These are phyloP conservation scores for Podila minutissima DNA, from an alignment of 192 early-diverging fungal species.

Conservation along the genomic window DNA sequence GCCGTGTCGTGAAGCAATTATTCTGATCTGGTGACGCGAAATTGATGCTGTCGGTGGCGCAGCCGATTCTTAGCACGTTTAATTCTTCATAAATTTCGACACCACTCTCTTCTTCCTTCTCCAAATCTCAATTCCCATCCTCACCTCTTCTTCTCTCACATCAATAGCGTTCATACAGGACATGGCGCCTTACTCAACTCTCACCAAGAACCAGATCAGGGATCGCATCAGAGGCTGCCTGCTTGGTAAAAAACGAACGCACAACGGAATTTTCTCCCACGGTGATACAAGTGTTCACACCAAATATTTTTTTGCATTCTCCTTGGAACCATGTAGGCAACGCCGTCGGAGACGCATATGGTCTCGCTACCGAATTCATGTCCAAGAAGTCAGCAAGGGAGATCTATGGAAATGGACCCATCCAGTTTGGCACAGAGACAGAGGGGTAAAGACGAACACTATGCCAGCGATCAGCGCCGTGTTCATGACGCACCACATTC, in stretches of 20 bases:
- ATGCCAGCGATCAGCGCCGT: too few species aligned
- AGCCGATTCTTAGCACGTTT: too few species aligned
- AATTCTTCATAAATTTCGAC: too few species aligned
- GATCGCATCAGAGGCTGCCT: not conserved
- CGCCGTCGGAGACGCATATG: constrained; percentile 70
- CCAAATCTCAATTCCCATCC: not conserved
- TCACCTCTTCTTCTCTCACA: not conserved
- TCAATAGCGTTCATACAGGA: not conserved
- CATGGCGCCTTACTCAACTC: not conserved
- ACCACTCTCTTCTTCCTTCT: not conserved
- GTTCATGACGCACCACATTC: too few species aligned
- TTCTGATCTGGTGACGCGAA: too few species aligned
- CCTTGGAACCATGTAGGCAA: constrained; percentile 48
- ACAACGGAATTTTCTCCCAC: not conserved
- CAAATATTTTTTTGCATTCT: not conserved
- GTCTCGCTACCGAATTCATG: constrained; percentile 73
- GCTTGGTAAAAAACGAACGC: not conserved
- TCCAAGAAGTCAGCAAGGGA: constrained; percentile 46
- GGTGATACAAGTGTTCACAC: not conserved
- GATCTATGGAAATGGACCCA: constrained; percentile 67
- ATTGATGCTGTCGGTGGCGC: too few species aligned
- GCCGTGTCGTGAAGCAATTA: too few species aligned
- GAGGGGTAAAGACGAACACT: not conserved
- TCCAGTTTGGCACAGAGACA: constrained; percentile 64
- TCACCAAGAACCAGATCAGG: not conserved